A percentile compares a stretch with the other conserved stretches of the same genome.
Conservation (phyloP, 495 filamentous ascomycete genomes). For the Aspergillus diversus region DNA sequence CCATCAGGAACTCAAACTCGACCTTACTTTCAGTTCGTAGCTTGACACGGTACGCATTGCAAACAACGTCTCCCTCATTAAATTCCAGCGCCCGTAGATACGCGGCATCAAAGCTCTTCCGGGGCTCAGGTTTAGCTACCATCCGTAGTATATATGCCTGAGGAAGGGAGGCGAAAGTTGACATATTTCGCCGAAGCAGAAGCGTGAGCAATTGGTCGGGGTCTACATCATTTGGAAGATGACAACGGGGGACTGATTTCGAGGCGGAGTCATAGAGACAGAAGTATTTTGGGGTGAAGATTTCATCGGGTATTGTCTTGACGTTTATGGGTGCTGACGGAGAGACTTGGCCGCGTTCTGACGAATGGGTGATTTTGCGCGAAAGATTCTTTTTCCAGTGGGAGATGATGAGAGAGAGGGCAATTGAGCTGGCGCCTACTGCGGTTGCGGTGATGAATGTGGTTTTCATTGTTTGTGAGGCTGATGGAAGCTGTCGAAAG, state of each 20-base stretch:
- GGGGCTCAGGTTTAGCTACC: slow-evolving; percentile 5
- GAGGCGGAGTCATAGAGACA: slow-evolving; percentile 33
- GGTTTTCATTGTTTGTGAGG: slow-evolving; percentile 6
- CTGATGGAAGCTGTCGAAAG: too few species aligned
- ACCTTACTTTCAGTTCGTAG: slow-evolving; percentile 31
- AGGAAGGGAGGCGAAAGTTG: slow-evolving; percentile 34
- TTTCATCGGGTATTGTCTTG: slow-evolving; percentile 27
- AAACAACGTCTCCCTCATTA: slow-evolving; percentile 37
- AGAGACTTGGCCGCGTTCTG: slow-evolving; percentile 11
- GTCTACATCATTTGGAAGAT: slow-evolving; percentile 23
- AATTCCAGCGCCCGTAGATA: slow-evolving; percentile 36
- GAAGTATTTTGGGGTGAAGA: slow-evolving; percentile 29
- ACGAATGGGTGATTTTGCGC: slow-evolving; percentile 2
- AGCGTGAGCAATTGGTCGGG: slow-evolving; percentile 29
- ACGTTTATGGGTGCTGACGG: slow-evolving; percentile 21
- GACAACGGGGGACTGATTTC: slow-evolving; percentile 24
- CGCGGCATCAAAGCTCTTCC: slow-evolving; percentile 28
- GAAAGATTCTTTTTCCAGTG: slow-evolving; percentile 5
- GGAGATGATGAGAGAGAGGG: slow-evolving; percentile 9
- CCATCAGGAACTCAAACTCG: slow-evolving; percentile 40
- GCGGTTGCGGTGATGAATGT: slow-evolving; percentile 6
- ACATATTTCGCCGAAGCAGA: slow-evolving; percentile 43
- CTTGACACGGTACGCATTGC: slow-evolving; percentile 37
- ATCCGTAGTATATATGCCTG: slow-evolving; percentile 33
- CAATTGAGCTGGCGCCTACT: slow-evolving; percentile 7